phyloP scores from a whole-genome alignment of 2,329 filamentous ascomycete genomes.

The Aspergillus niger region DNA sequence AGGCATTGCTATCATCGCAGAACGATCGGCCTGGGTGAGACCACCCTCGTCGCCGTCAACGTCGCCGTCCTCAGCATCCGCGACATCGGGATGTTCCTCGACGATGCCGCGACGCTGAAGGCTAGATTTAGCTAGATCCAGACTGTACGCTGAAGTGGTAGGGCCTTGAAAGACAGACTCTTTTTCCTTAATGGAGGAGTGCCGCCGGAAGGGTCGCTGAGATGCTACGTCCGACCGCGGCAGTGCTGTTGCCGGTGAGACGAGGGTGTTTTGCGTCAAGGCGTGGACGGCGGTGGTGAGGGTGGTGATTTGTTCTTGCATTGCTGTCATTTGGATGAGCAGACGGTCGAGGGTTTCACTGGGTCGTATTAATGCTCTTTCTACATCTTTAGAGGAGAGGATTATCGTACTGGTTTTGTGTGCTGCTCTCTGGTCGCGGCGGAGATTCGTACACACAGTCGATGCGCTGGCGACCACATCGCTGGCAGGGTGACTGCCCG shows the following conservation, averaged over 20 bases:
- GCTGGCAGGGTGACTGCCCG: conserved; percentile 62
- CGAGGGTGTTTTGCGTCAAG: conserved; percentile 52
- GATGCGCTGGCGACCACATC: conserved; percentile 52
- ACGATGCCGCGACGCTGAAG: conserved; percentile 85
- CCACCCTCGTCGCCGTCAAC: conserved; percentile 56
- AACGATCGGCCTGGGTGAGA: conserved; percentile 42
- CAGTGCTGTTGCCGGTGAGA: conserved; percentile 8
- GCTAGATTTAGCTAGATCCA: conserved; percentile 82
- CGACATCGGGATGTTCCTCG: conserved; percentile 38
- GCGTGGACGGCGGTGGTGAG: conserved; percentile 71
- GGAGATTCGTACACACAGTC: conserved; percentile 55
- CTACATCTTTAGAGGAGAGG: not conserved
- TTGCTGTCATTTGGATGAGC: conserved; percentile 33
- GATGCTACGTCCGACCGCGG: conserved; percentile 13
- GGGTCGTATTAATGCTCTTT: not conserved
- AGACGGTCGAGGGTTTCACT: conserved; percentile 25
- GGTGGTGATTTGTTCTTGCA: conserved; percentile 70
- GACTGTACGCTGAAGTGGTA: conserved; percentile 78
- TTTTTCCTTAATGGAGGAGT: conserved; percentile 35
- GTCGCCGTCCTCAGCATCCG: not conserved
- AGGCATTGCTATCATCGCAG: no score
- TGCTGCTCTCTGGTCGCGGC: conserved; percentile 62
- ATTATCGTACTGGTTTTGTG: conserved; percentile 5
- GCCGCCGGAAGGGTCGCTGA: conserved; percentile 14
- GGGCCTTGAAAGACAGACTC: conserved; percentile 76